These are phyloP conservation scores for Microthyrium microscopicum DNA, from an alignment of 2,329 filamentous ascomycete genomes.

Conservation along the genomic window DNA sequence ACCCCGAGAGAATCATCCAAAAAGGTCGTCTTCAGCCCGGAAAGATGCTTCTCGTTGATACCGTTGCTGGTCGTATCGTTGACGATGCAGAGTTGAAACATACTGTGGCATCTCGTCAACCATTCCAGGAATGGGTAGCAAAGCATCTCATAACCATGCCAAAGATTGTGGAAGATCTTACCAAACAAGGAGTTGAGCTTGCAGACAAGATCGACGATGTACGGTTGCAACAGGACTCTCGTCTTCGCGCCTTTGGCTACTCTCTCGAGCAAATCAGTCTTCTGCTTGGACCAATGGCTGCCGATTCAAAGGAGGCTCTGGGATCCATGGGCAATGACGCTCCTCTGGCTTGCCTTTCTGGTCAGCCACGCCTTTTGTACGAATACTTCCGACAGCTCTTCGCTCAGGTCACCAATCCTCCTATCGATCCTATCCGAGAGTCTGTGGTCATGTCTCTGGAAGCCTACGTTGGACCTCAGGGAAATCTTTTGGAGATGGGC, in stretches of 20 bases:
- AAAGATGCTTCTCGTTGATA: slow-evolving; percentile 92
- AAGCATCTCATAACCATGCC: slow-evolving; percentile 71
- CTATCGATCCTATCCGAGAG: slow-evolving; percentile 92
- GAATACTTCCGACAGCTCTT: slow-evolving; percentile 98
- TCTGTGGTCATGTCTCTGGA: slow-evolving; percentile 97
- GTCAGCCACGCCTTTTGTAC: slow-evolving; percentile 73
- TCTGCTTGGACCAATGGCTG: slow-evolving; percentile 85
- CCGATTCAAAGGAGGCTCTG: slow-evolving; percentile 90
- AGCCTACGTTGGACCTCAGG: slow-evolving; percentile 90
- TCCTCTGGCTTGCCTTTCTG: slow-evolving; percentile 78
- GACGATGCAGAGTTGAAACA: slow-evolving; percentile 85
- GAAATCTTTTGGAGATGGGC: slow-evolving; percentile 89
- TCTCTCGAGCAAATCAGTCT: slow-evolving; percentile 90
- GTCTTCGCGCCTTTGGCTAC: slow-evolving; percentile 79
- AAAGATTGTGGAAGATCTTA: slow-evolving; percentile 48
- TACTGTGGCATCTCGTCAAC: slow-evolving; percentile 68
- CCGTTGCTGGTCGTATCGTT: slow-evolving; percentile 77
- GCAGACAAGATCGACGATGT: slow-evolving; percentile 48
- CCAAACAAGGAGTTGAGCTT: slow-evolving; percentile 44
- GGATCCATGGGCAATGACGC: slow-evolving; percentile 98
- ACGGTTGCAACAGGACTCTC: slow-evolving; percentile 66
- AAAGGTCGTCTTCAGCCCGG: slow-evolving; percentile 90
- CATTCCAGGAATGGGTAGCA: slow-evolving; percentile 81
- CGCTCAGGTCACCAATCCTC: slow-evolving; percentile 93
- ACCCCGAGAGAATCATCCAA: slow-evolving; percentile 76